A percentile compares a stretch with the other conserved stretches of the same genome.
phyloP scores from a whole-genome alignment of 768 basidiomycete genomes.

The Cytidiella melzeri region DNA sequence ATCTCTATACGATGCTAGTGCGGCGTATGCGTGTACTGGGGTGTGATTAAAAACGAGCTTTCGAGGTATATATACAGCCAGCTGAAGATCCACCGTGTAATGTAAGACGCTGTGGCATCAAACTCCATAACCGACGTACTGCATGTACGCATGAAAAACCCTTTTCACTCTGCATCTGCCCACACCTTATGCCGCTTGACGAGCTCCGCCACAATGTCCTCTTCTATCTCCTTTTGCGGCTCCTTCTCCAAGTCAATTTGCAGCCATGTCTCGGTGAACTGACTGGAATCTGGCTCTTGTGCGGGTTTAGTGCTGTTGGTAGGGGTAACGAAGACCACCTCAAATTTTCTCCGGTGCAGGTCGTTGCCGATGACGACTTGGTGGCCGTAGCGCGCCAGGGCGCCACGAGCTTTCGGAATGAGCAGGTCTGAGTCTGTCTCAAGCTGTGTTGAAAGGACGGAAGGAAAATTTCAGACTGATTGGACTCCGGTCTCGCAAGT shows the following conservation, averaged over 20 bases:
- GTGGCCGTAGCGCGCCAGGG: conserved; percentile 92
- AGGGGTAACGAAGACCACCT: conserved; percentile 86
- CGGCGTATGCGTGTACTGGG: too few species aligned
- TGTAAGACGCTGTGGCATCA: background rate
- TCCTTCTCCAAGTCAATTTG: conserved; percentile 39
- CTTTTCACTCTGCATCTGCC: too few species aligned
- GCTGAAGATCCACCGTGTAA: background rate
- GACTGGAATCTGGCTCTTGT: conserved; percentile 14
- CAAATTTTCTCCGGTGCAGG: conserved; percentile 83
- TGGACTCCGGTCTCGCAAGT: background rate
- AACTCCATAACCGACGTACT: too few species aligned
- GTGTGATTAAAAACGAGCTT: background rate
- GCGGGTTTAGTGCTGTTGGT: conserved; percentile 16
- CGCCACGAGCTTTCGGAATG: conserved; percentile 83
- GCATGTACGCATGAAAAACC: too few species aligned
- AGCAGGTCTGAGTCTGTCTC: conserved; percentile 85
- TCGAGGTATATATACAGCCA: background rate
- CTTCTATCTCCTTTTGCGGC: conserved; percentile 77
- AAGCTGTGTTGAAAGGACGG: conserved; percentile 45
- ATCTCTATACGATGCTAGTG: too few species aligned
- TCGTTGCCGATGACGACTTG: conserved; percentile 97
- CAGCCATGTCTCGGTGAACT: conserved; percentile 57
- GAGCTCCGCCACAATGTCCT: conserved; percentile 78
- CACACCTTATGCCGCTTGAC: conserved; percentile 68
- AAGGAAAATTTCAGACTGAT: too few species aligned